Base-by-base conservation (phyloP, 1,139 yeast genomes). In the Suhomyces chickasaworum region DNA sequence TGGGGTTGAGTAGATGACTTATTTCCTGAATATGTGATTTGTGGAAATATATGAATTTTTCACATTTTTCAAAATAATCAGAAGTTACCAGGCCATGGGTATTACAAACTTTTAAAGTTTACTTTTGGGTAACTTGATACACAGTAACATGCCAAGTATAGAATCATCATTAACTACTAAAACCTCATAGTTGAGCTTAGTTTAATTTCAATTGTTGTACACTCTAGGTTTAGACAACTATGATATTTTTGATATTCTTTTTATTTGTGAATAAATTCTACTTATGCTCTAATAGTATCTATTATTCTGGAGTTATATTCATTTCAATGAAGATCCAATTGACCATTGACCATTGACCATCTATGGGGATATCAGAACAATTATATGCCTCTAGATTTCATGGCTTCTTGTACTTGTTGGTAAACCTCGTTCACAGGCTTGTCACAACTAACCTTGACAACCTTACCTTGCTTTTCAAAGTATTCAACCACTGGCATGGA, bases 401-500 rank as follows among this genome's bases (percentile, higher is more conserved):
- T 75, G 3, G 90, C 89, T 13, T 66, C 69, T 59, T 83, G 75
- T 35, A 91, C 96, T 49, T 84, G 77, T n/a, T 58, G 61, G 59
- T 86, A 89, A 16, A 93, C 98, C 33, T 71, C 77, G 42, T 89
- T 95, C 16, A 89, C 93, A 3, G 91, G 76, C 56, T 83, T 81
- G 63, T 90, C 86, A 66, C 98, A 91, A 47, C 77, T 73, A 25
- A 93, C 81, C 61, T 80, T 84, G 44, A 90, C 85, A 13, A 93
- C 97, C 64, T 83, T 87, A 46, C 78, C 82, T 56, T 86, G 85
- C 57, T 80, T 74, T 30, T 81, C 91, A 60, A 82, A 93, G 67
- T 89, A 82, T 47, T 90, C 87, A 37, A 93, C 89, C 10, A 93
- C 99, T 2, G 99, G 99, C 90, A 87, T 86, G 52, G 95, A 86